phyloP scores from a whole-genome alignment of 2,329 filamentous ascomycete species.

The Ascochyta pisi region DNA sequence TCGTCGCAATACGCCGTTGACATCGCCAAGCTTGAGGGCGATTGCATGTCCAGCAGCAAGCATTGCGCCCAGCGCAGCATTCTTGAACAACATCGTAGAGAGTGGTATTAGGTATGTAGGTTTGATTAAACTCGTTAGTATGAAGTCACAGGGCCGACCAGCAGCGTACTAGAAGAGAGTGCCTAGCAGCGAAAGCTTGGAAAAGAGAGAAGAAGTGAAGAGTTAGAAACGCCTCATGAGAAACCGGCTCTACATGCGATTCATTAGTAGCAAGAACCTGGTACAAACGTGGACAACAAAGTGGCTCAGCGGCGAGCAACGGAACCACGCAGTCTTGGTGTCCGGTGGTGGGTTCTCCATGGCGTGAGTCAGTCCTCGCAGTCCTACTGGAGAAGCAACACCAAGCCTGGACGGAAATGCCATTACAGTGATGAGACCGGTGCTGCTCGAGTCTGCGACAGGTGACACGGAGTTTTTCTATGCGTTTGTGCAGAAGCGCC shows the following conservation, averaged over 20 bases:
- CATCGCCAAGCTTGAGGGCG: conserved; percentile 33
- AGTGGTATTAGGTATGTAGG: conserved; percentile 39
- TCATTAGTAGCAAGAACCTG: conserved; percentile 35
- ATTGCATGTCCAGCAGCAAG: conserved; percentile 43
- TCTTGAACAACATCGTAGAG: conserved; percentile 43
- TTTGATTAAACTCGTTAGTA: conserved; percentile 45
- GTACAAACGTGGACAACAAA: conserved; percentile 34
- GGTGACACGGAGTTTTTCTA: conserved; percentile 33
- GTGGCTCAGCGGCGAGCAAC: conserved; percentile 22
- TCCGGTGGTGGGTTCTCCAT: conserved; percentile 30
- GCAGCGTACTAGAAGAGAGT: conserved; percentile 44
- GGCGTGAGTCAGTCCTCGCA: conserved; percentile 38
- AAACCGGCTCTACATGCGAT: conserved; percentile 40
- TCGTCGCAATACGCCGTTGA: conserved; percentile 38
- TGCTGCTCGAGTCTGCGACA: conserved; percentile 44
- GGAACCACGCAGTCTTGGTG: conserved; percentile 28
- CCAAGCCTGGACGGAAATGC: conserved; percentile 31
- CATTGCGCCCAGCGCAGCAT: conserved; percentile 38
- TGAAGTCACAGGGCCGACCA: conserved; percentile 43
- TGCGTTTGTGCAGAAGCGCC: conserved; percentile 34
- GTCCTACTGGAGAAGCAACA: conserved; percentile 41
- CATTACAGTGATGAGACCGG: conserved; percentile 44
- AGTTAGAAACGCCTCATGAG: conserved; percentile 32
- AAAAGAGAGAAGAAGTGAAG: conserved; percentile 38
- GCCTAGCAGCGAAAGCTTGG: conserved; percentile 32